These are phyloP conservation scores for Marasmius sp. DNA, from an alignment of 1,284 basidiomycete species.

Conservation along the genomic window DNA sequence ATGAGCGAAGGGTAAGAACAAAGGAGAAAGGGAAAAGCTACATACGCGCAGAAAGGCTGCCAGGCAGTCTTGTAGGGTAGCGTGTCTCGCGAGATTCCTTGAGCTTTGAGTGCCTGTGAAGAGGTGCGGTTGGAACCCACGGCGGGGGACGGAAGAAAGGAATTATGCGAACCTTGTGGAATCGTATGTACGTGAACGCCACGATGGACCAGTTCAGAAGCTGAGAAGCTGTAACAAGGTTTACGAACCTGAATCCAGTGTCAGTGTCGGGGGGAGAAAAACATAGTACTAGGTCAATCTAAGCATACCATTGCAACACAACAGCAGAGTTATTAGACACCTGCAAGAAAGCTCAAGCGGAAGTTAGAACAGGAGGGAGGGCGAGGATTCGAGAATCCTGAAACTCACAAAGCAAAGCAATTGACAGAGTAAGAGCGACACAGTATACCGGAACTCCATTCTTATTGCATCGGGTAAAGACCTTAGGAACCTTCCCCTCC, in stretches of 20 bases:
- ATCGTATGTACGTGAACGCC: constrained; percentile 42
- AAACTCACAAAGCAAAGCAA: constrained; percentile 31
- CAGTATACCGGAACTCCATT: constrained; percentile 64
- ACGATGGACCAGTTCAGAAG: constrained; percentile 45
- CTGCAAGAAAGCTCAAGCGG: constrained; percentile 39
- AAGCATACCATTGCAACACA: constrained; percentile 41
- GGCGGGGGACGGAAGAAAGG: constrained; percentile 3
- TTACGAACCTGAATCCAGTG: constrained; percentile 35
- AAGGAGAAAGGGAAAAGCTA: not conserved
- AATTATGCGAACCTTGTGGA: constrained; percentile 34
- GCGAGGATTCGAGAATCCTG: too few species aligned
- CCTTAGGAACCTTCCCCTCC: constrained; percentile 57
- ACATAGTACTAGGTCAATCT: not conserved
- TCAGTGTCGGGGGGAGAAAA: not conserved
- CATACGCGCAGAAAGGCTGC: constrained; percentile 52
- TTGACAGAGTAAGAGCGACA: constrained; percentile 35
- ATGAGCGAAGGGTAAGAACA: not conserved
- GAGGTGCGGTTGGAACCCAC: not conserved
- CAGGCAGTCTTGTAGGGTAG: constrained; percentile 48
- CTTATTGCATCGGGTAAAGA: constrained; percentile 55
- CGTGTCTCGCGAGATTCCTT: constrained; percentile 58
- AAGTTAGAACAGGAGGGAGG: not conserved
- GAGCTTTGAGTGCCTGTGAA: constrained; percentile 52
- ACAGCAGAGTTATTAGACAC: constrained; percentile 43
- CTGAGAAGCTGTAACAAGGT: constrained; percentile 45